Conservation (phyloP, 331 rosid genomes). For the Rhamnella rubrinervis region DNA sequence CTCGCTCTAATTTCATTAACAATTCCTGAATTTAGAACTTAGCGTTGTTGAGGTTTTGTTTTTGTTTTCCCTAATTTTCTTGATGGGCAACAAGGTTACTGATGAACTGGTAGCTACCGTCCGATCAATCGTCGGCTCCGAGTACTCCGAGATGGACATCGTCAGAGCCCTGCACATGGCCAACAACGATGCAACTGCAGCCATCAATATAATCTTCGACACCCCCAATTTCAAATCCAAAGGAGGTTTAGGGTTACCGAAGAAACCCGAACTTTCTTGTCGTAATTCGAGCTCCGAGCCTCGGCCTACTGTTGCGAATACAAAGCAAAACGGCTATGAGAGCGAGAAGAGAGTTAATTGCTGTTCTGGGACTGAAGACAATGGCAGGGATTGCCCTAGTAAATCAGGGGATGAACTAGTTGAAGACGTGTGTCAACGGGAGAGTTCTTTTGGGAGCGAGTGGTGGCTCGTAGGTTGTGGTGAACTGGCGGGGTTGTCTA, state of each 20-base stretch:
- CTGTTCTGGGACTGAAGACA: conserved; percentile 16
- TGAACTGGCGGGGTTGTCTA: conserved; percentile 68
- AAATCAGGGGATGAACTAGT: conserved; percentile 23
- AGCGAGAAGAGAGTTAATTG: conserved; percentile 1
- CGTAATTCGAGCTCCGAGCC: conserved; percentile 27
- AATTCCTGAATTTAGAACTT: background rate
- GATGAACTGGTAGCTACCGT: conserved; percentile 70
- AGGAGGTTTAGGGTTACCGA: conserved; percentile 19
- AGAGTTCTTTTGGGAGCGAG: conserved; percentile 31
- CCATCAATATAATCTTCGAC: conserved; percentile 83
- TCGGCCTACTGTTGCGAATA: conserved; percentile 2
- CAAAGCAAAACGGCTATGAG: conserved; percentile 20
- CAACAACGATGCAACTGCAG: conserved; percentile 84
- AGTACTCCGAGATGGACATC: conserved; percentile 80
- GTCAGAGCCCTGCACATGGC: conserved; percentile 91
- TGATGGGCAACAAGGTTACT: conserved; percentile 67
- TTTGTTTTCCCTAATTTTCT: background rate
- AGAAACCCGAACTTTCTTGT: conserved; percentile 23
- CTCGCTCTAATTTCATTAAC: background rate
- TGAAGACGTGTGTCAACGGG: conserved; percentile 21
- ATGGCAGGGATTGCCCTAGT: conserved; percentile 18
- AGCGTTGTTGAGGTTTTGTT: conserved; percentile 48
- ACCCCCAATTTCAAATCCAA: conserved; percentile 45
- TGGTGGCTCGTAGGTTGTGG: conserved; percentile 81
- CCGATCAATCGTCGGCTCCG: conserved; percentile 71